Percentiles rank a stretch among this genome's conserved stretches.
phyloP scores from a whole-genome alignment of 2,329 filamentous ascomycete genomes.

The Aureobasidium leucospermi region DNA sequence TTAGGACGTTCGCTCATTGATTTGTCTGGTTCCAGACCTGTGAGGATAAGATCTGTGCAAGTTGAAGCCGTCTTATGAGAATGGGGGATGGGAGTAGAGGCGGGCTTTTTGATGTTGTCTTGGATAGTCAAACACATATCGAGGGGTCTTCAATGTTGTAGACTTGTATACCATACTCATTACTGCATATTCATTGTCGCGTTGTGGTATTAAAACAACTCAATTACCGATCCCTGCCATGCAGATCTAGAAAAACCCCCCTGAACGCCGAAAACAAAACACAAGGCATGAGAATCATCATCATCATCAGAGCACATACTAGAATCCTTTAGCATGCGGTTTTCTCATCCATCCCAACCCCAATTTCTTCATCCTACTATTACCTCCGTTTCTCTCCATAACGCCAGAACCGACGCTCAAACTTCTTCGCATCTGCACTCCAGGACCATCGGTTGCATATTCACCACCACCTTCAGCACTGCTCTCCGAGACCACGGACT shows the following conservation, averaged over 20 bases:
- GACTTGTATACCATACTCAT: no score
- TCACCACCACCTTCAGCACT: not conserved
- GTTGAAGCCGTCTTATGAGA: no score
- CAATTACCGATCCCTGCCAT: no score
- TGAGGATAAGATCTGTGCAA: no score
- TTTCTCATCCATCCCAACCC: conserved; percentile 10
- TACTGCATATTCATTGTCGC: not conserved
- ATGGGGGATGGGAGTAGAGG: no score
- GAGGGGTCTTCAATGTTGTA: no score
- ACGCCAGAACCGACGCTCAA: not conserved
- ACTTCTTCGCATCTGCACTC: not conserved
- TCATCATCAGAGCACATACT: not conserved
- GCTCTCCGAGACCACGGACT: not conserved
- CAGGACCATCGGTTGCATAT: not conserved
- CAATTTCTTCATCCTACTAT: not conserved
- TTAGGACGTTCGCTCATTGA: no score
- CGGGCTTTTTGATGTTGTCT: no score
- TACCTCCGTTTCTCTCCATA: not conserved
- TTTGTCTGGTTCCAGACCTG: no score
- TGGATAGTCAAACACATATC: no score
- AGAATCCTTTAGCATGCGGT: conserved; percentile 4
- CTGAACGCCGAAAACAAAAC: not conserved
- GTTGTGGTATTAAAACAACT: no score
- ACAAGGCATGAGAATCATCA: not conserved
- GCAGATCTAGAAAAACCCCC: not conserved